Conservation (phyloP, 176 grass and related monocot genomes). For the Oryza meridionalis region DNA sequence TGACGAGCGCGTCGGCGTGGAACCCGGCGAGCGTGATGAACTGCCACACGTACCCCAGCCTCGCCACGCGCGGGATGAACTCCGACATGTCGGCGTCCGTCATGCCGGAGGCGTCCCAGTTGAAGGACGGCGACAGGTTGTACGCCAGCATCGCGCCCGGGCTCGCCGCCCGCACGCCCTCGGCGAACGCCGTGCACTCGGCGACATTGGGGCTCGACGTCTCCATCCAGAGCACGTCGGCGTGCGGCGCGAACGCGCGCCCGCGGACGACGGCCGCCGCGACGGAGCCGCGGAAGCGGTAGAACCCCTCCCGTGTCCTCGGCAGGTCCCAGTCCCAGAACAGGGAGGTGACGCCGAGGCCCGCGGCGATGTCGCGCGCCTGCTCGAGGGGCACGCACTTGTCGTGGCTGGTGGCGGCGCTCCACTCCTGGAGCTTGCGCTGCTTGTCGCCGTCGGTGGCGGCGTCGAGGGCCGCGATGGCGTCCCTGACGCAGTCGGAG, state of each 20-base stretch:
- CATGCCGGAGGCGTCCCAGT: conserved; percentile 98
- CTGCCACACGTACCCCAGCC: conserved; percentile 86
- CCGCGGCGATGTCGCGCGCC: conserved; percentile 60
- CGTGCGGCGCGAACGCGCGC: conserved; percentile 67
- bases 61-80: conserved; percentile 78
- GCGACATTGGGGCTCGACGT: conserved; percentile 83
- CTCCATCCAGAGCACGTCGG: conserved; percentile 97
- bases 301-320: conserved; percentile 87
- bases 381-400: conserved; percentile 64
- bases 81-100: conserved; percentile 62
- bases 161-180: conserved; percentile 53
- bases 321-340: conserved; percentile 98
- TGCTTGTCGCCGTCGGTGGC: conserved; percentile 53
- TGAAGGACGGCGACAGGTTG: conserved; percentile 99
- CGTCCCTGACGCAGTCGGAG: conserved; percentile 62
- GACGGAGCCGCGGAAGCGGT: conserved; percentile 82
- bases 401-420: conserved; percentile 49
- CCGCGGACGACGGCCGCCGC: conserved; percentile 72
- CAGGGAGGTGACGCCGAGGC: conserved; percentile 55
- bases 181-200: conserved; percentile 76
- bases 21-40: conserved; percentile 96
- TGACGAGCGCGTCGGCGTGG: conserved; percentile 88
- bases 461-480: conserved; percentile 47
- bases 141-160: conserved; percentile 85
- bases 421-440: conserved; percentile 63